Base-by-base conservation (phyloP, 2,329 filamentous ascomycete species). In the Monosporascus ibericus region DNA sequence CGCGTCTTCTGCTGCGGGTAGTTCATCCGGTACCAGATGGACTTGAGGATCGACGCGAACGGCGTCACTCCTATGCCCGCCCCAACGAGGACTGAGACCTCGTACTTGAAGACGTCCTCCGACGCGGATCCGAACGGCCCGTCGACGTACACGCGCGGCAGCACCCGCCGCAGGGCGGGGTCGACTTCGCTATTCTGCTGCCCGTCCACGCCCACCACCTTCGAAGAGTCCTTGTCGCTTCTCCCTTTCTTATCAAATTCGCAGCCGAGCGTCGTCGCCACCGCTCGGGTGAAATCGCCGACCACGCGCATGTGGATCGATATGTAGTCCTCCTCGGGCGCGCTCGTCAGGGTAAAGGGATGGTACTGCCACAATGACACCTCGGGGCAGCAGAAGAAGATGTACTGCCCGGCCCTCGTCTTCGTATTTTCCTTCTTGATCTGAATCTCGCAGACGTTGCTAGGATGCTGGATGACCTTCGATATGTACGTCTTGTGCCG, bases 11-110 rank as follows among this genome's bases (percentile, higher is more conserved):
- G 82, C 68, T 89, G 85, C 3, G 87, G 87, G 71, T 90, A 92
- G 77, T 91, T 92, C 86, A 92, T 91, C 48, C 89, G 84, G 75
- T 94, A 95, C 90, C 90, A 95, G 72, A 95, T 92, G 50, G 87
- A 91, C 77, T 95, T 95, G 65, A 92, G 79, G 61, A 92, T 92
- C 0, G 87, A 90, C 14, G 88, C 88, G 72, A 91, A 92, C 0
- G 88, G 88, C n/a, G 88, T 92, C 14, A 92, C 88, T 59, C 88
- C 88, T 58, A 92, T 92, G 69, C 88, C 88, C 1, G 88, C 89
- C 55, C 88, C 88, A 54, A 88, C 86, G n/a, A 92, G 80, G 25
- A 92, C 76, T 6, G 88, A 82, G 39, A 90, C 79, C 71, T 92
- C 88, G 68, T 90, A 92, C 71, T 92, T 94, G 78, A 94, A 94